Base-by-base conservation (phyloP, 202 grass and related monocot species). In the Digitaria exilis region DNA sequence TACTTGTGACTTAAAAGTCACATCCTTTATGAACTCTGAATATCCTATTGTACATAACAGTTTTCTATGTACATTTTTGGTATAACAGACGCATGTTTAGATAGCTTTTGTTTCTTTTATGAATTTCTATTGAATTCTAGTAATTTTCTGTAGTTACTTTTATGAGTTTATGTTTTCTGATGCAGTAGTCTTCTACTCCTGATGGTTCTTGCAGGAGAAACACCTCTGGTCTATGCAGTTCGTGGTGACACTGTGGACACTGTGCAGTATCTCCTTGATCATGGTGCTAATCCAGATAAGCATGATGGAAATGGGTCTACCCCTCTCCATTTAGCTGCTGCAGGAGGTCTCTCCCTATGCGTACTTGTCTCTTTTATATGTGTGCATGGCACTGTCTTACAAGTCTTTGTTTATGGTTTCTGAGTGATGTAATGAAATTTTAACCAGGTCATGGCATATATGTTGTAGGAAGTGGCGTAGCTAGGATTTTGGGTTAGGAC, bases 171-270 rank as follows among this genome's bases (percentile, higher is more conserved):
- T n/a, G n/a, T n/a, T n/a, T n/a, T 77, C 24, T 62, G 45, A 70
- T 70, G 28, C 29, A 28, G 10, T 12, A 21, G 31, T 16, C 8
- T 63, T 19, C 15, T 71, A 9, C 11, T 67, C 30, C 71, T 80
- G 52, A 60, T 81, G 65, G 35, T 72, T 60, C 5, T 15, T 4
- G 31, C 29, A 82, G 79, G 67, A 9, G 30, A 81, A 42, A 81
- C 66, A 48, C 66, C 79, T 60, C 79, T 81, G 37, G 26, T 6
- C 15, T 71, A 82, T 24, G 80, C 80, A 72, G 56, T 82, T 29
- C 37, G 12, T 49, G 21, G 41, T 48, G 42, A 21, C 1, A 31
- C 19, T 48, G 28, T 82, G 19, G 28, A 60, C 31, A 46, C 41
- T 5, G 67, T 73, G 7, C 26, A 4, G 21, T 82, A 72, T 71